Base-by-base conservation (phyloP, 2,329 filamentous ascomycete species). In the Penicillium sp. region DNA sequence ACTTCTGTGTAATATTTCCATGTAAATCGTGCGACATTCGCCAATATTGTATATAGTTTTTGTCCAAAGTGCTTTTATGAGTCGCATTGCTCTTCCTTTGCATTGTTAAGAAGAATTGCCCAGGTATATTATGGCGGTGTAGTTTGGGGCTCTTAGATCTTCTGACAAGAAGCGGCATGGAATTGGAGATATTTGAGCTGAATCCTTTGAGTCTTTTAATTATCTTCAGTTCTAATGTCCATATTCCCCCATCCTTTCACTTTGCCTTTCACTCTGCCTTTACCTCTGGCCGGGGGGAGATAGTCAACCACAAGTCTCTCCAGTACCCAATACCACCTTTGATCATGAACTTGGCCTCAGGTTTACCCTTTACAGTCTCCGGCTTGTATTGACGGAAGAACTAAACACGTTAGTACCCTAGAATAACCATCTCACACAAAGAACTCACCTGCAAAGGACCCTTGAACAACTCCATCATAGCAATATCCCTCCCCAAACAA, bases 401-500 rank as follows among this genome's bases (percentile, higher is more conserved):
- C 69, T 72, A 50, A 17, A 33, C 12, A 36, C 28, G 22, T 61
- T 44, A 60, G 40, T 49, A 16, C 42, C 33, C 11, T 14, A 25
- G 31, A 42, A 31, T n/a, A 9, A 2, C 8, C 26, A 41, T 14
- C 16, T 48, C 2, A 5, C 22, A 49, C 41, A 25, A 25, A 26
- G 4, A 53, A 48, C 59, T 56, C 57, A 70, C 69, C 67, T 69
- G 69, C 38, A 72, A 52, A 10, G 69, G 69, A 7, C 65, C 68
- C 70, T 83, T 82, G 64, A 75, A 81, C 49, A 82, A 61, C 68
- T 83, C 80, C 78, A 82, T 80, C 62, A 78, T 73, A 1, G 79
- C 80, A 55, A 83, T 78, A 41, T 80, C 74, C 55, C 74, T 76
- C 0, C 81, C 80, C 41, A 82, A 61, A 53, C 80, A 82, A 12